Conservation (phyloP, 306 rosid species). For the Spatholobus suberectus region DNA sequence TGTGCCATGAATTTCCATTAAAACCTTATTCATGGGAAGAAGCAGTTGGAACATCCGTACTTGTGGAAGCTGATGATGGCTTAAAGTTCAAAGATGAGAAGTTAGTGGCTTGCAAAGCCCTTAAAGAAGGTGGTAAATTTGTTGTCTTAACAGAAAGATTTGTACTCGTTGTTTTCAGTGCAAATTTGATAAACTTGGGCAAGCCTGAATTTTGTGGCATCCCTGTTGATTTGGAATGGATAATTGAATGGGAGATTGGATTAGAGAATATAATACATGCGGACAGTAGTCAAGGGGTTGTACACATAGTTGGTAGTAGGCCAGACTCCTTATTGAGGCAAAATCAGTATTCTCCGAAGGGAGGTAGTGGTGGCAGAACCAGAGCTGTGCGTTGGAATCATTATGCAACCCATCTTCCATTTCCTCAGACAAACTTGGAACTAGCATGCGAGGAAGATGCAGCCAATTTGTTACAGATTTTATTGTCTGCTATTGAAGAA, state of each 20-base stretch:
- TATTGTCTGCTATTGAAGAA: conserved; percentile 61
- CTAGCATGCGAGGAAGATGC: conserved; percentile 67
- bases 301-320: conserved; percentile 83
- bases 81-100: conserved; percentile 75
- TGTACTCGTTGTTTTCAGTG: conserved; percentile 64
- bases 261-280: conserved; percentile 84
- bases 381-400: conserved; percentile 64
- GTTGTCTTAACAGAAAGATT: conserved; percentile 72
- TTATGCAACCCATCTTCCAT: conserved; percentile 76
- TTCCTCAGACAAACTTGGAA: conserved; percentile 80
- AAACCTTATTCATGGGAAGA: conserved; percentile 93
- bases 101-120: conserved; percentile 77
- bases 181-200: conserved; percentile 66
- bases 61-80: conserved; percentile 70
- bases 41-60: conserved; percentile 78
- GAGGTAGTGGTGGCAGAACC: conserved; percentile 51
- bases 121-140: conserved; percentile 81
- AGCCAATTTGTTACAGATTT: conserved; percentile 57
- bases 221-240: conserved; percentile 75
- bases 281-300: conserved; percentile 58
- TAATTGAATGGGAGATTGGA: conserved; percentile 71
- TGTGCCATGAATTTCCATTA: conserved; percentile 64
- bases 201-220: conserved; percentile 82
- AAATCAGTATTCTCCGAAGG: conserved; percentile 57
- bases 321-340: conserved; percentile 68